Conservation (phyloP, 257 asterid species). For the Gentiana macrophylla region DNA sequence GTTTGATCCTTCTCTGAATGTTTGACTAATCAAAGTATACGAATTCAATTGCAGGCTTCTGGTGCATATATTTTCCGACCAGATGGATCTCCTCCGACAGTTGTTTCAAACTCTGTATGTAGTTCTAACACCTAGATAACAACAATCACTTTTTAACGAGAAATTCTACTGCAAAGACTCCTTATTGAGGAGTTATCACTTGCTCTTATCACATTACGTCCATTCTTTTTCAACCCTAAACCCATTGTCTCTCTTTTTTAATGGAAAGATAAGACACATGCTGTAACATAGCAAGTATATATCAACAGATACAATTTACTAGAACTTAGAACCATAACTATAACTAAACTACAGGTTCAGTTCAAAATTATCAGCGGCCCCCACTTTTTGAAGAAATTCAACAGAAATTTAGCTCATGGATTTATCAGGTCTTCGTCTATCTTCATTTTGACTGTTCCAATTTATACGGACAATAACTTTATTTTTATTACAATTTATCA, state of each 20-base stretch:
- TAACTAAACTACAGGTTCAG: conserved; percentile 36
- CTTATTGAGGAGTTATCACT: too few species aligned
- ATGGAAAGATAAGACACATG: neutral
- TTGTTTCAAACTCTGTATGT: conserved; percentile 65
- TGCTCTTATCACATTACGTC: too few species aligned
- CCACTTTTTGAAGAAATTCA: conserved; percentile 74
- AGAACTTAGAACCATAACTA: conserved; percentile 1
- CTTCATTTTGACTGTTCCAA: too few species aligned
- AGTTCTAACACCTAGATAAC: too few species aligned
- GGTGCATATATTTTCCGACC: conserved; percentile 95
- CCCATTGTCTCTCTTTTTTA: too few species aligned
- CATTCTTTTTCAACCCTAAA: too few species aligned
- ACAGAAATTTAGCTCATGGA: conserved; percentile 77
- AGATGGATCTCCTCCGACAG: conserved; percentile 35
- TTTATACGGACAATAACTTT: too few species aligned
- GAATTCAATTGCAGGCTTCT: conserved; percentile 38
- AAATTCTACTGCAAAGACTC: too few species aligned
- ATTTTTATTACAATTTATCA: too few species aligned
- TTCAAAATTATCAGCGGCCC: conserved; percentile 55
- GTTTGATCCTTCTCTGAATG: neutral
- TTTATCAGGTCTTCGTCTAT: conserved; percentile 30
- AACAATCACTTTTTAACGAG: too few species aligned
- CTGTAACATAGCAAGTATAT: too few species aligned
- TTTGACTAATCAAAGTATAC: conserved; percentile 6
- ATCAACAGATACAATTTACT: neutral